Base-by-base conservation (phyloP, 2,329 filamentous ascomycete species). In the Trichoderma koningii region DNA sequence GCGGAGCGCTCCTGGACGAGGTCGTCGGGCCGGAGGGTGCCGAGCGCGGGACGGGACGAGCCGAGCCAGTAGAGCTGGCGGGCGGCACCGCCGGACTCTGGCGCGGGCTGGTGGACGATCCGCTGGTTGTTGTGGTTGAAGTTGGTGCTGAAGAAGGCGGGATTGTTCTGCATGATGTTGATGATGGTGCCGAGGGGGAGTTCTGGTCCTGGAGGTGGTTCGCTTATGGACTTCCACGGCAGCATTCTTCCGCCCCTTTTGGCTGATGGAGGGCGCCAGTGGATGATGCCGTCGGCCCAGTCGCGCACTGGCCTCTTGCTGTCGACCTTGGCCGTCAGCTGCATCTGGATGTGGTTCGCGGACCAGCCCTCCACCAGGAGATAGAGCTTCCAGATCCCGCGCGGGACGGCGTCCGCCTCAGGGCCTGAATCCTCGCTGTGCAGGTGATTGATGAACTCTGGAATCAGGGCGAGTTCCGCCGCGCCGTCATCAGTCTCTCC, bases 51-150 rank as follows among this genome's bases (percentile, higher is more conserved):
- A 19, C 30, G 30, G 3, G 42, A 19, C 3, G 64, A 66, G 17
- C 64, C 50, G 7, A 66, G 51, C 64, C 64, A 66, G 50, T 51
- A 66, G 4, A 66, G n/a, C 19, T 17, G 50, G n/a, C 64, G 47
- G 7, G 41, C 19, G 17, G 41, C 19, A 12, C 10, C 17, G 28
- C n/a, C 3, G 15, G 5, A 28, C n/a, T 15, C 26, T 5, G 19
- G 34, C 10, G 6, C 2, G 38, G n/a, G 5, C 19, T 41, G 19
- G 23, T 41, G 9, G 38, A 28, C n/a, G 9, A 38, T 14, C 1
- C 12, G 14, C 34, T 38, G 34, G 34, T 5, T 38, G 34, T 14
- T 5, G 2, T 12, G 12, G 12, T 38, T 38, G 34, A 38, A 38
- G 30, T 34, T 7, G 30, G 30, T 34, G 30, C 7, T 9, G 30